A percentile compares a stretch with the other conserved stretches of the same genome.
phyloP scores from a whole-genome alignment of 352 stramenopile genomes.

The Phytophthora agathidicida region DNA sequence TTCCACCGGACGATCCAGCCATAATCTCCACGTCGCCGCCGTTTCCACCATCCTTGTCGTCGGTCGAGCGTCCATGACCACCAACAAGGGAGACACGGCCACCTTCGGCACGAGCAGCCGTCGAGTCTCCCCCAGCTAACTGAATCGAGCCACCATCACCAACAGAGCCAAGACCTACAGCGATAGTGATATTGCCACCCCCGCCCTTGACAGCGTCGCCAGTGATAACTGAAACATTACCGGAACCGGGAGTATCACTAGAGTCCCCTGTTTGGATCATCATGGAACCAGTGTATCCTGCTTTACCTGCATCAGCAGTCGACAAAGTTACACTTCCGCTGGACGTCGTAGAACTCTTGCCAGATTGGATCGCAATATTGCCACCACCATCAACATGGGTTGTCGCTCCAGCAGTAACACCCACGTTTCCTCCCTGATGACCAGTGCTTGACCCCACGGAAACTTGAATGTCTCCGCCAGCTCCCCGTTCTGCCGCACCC shows the following conservation, averaged over 20 bases:
- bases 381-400: conserved; percentile 52
- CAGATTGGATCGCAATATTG: conserved; percentile 55
- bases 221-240: conserved; percentile 72
- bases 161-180: conserved; percentile 45
- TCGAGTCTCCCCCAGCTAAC: conserved; percentile 51
- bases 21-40: conserved; percentile 56
- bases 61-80: conserved; percentile 47
- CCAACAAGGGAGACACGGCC: conserved; percentile 52
- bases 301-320: conserved; percentile 64
- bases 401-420: conserved; percentile 50
- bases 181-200: conserved; percentile 68
- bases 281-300: conserved; percentile 76
- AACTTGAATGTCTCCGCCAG: conserved; percentile 61
- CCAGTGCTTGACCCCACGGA: conserved; percentile 51
- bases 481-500: conserved; percentile 54
- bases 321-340: conserved; percentile 54
- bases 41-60: conserved; percentile 64
- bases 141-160: conserved; percentile 62
- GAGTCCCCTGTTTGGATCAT: conserved; percentile 67
- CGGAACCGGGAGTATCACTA: conserved; percentile 53
- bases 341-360: conserved; percentile 54
- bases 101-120: conserved; percentile 42
- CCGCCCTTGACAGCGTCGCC: conserved; percentile 52
- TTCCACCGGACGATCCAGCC: conserved; percentile 50
- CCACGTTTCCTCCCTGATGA: conserved; percentile 53